phyloP scores from a whole-genome alignment of 345 rosid genomes.

The Lenwebbia sp. region DNA sequence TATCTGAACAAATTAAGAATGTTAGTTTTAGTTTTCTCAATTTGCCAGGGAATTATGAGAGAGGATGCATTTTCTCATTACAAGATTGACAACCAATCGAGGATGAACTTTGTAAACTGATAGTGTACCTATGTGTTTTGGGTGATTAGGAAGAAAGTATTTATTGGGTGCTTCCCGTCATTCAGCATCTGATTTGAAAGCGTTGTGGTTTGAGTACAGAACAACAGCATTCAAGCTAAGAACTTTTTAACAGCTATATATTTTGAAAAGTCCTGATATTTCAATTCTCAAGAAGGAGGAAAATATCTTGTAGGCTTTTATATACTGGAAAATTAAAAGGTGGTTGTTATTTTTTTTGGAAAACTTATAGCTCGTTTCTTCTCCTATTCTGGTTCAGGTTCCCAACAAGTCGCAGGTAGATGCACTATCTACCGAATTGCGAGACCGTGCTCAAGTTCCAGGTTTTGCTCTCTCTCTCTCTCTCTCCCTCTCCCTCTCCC shows the following conservation, averaged over 20 bases:
- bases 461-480: constrained; percentile 23
- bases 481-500: no score
- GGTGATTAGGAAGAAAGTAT: neutral
- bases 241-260: neutral
- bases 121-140: neutral
- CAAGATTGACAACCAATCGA: neutral
- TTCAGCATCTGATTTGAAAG: neutral
- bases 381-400: constrained; percentile 1
- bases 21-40: neutral
- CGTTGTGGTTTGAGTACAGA: neutral
- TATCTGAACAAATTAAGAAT: neutral
- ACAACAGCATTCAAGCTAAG: neutral
- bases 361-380: neutral
- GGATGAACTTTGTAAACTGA: neutral
- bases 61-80: neutral
- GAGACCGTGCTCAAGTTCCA: constrained; percentile 77
- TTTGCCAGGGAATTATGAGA: neutral
- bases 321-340: neutral
- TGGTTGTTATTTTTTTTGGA: neutral
- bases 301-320: neutral
- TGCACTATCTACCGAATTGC: constrained; percentile 73
- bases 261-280: neutral
- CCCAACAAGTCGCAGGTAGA: constrained; percentile 77
- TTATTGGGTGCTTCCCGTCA: neutral
- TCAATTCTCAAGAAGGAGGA: neutral